Conservation (phyloP, 768 basidiomycete species). For the Myochromella boudieri region DNA sequence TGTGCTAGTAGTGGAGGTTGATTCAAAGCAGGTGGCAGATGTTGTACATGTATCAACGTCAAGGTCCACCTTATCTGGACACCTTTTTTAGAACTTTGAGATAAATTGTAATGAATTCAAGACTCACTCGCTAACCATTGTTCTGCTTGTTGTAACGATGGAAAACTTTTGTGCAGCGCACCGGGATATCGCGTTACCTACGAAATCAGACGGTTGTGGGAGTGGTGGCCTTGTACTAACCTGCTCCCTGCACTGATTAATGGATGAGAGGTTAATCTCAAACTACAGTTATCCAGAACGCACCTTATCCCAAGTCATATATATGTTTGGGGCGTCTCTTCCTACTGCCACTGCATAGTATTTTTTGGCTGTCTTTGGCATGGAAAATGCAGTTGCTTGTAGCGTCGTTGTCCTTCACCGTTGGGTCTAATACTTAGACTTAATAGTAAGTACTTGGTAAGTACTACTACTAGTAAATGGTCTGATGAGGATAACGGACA, state of each 20-base stretch:
- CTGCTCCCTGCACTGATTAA: constrained; percentile 44
- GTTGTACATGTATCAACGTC: no score
- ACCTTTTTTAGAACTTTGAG: background rate
- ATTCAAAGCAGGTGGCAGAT: background rate
- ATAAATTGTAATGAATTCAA: background rate
- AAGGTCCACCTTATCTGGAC: constrained; percentile 5
- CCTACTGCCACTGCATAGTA: constrained; percentile 65
- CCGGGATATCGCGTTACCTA: constrained; percentile 56
- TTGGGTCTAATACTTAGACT: no score
- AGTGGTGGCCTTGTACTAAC: constrained; percentile 24
- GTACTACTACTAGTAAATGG: background rate
- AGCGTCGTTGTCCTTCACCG: no score
- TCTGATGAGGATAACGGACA: constrained; percentile 4
- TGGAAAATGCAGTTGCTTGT: no score
- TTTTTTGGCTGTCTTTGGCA: constrained; percentile 37
- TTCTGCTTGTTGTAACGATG: constrained; percentile 42
- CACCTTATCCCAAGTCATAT: constrained; percentile 61
- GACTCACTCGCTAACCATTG: constrained; percentile 45
- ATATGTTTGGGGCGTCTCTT: constrained; percentile 56
- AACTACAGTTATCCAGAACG: constrained; percentile 12
- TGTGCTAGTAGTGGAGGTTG: no score
- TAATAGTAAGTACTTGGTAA: background rate
- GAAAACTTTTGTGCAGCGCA: constrained; percentile 55
- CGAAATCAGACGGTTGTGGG: background rate
- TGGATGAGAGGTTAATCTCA: background rate